A percentile compares a stretch with the other conserved stretches of the same genome.
phyloP scores from a whole-genome alignment of 2,329 filamentous ascomycete species.

The Cladosporium oxysporum region DNA sequence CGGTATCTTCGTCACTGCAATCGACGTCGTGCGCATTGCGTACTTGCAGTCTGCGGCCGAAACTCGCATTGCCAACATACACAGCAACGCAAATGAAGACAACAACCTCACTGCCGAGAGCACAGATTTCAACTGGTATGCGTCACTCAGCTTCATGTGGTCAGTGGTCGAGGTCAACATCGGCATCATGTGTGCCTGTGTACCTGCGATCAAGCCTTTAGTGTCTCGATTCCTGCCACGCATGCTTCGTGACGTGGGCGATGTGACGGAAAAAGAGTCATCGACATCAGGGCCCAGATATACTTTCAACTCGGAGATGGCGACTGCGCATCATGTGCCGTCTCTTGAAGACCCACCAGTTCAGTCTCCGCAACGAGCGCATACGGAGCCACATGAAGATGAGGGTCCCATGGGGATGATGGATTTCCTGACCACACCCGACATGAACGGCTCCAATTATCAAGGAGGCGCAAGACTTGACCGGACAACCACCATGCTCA shows the following conservation, averaged over 20 bases:
- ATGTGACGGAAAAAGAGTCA: conserved; percentile 35
- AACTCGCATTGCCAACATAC: conserved; percentile 47
- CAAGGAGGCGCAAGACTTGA: conserved; percentile 33
- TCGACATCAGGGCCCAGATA: conserved; percentile 12
- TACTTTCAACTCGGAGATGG: conserved; percentile 25
- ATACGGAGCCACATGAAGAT: conserved; percentile 20
- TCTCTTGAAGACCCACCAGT: conserved; percentile 23
- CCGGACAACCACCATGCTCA: conserved; percentile 42
- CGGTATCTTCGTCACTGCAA: conserved; percentile 82
- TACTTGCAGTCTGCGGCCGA: conserved; percentile 75
- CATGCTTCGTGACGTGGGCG: conserved; percentile 54
- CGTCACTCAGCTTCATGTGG: conserved; percentile 88
- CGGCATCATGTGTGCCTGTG: conserved; percentile 85
- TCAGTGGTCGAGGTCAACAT: conserved; percentile 88
- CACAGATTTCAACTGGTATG: conserved; percentile 66
- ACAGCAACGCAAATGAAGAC: conserved; percentile 29
- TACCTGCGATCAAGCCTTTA: conserved; percentile 88
- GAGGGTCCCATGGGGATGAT: conserved; percentile 46
- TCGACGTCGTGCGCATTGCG: conserved; percentile 87
- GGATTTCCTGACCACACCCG: conserved; percentile 56
- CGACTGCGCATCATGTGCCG: conserved; percentile 30
- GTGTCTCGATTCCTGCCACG: conserved; percentile 64
- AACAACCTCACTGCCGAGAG: conserved; percentile 31
- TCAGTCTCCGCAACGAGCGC: not conserved
- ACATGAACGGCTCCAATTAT: conserved; percentile 33